Evolutionary conservation across 805 yeast genomes (phyloP), one percentile per base, ranked within the genome.

Genomic region (Candida insectalens): DNA sequence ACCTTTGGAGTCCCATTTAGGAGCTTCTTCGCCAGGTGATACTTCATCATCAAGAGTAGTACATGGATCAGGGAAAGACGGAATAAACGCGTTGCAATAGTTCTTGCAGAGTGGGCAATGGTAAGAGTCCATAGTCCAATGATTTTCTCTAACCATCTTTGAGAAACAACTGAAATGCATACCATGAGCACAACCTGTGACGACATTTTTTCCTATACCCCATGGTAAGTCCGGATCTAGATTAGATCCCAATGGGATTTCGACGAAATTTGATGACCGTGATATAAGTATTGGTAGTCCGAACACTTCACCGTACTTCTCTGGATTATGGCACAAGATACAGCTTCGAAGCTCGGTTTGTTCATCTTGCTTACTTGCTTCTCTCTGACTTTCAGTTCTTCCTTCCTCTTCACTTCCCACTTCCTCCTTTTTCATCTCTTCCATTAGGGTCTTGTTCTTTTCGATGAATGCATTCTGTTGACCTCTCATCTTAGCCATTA

Each of bases 401-500:
- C 30, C 8, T 14, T 19, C 19, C 28, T 16, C 9, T 15, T 25
- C 29, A 16, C 5, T 12, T 21, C 8, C 25, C 14, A 26, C 21
- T 27, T 36, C 46, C n/a, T 30, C 28, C 25, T 19, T 34, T 15
- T 26, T 29, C 29, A 30, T 33, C 19, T 33, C 42, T n/a, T 41
- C 38, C 22, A 55, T 46, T 29, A 36, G 46, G 3, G 32, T 52
- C 30, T 57, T 47, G 39, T 70, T 67, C 17, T 63, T 55, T 21
- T 48, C 56, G 41, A 67, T 50, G 34, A 72, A 73, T 28, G 55
- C 51, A 17, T 55, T 50, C 35, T 74, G 60, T 42, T 71, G 76
- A 36, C 65, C 76, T 16, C 72, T 70, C 63, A 82, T 74, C 46
- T 71, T 77, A 19, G 65, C 68, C 64, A 79, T 49, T 7, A 81